These are phyloP conservation scores for Sugiyamaella boreocaroliniensis DNA, from an alignment of 805 yeast genomes.

Conservation along the genomic window DNA sequence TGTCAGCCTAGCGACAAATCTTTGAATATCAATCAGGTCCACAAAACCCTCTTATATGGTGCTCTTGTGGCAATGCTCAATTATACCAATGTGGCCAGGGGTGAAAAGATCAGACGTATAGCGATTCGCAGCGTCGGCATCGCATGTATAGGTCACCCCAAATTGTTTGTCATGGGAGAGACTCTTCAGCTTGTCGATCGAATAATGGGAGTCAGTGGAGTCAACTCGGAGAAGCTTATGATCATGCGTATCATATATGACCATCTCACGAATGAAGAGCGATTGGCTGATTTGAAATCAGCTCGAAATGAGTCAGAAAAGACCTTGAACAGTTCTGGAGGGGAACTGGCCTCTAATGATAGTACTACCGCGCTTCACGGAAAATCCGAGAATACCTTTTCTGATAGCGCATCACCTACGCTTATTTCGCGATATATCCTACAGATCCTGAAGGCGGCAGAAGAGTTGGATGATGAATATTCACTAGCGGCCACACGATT, in stretches of 20 bases:
- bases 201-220: conserved; percentile 34
- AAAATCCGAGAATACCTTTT: conserved; percentile 40
- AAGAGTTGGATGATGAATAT: conserved; percentile 39
- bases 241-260: conserved; percentile 52
- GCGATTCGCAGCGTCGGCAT: conserved; percentile 54
- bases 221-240: conserved; percentile 21
- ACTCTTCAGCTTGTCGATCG: conserved; percentile 49
- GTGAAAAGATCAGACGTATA: conserved; percentile 37
- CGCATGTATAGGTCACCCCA: conserved; percentile 58
- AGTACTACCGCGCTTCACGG: conserved; percentile 45
- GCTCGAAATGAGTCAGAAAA: conserved; percentile 15
- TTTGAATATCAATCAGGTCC: conserved; percentile 29
- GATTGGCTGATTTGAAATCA: conserved; percentile 14
- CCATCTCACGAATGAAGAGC: conserved; percentile 45
- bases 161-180: conserved; percentile 53
- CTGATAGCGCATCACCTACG: conserved; percentile 70
- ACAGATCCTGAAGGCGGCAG: conserved; percentile 43
- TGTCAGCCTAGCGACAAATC: neutral
- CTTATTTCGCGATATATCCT: conserved; percentile 56
- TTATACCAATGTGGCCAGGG: conserved; percentile 39
- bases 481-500: conserved; percentile 50
- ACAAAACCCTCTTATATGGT: conserved; percentile 29
- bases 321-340: neutral
- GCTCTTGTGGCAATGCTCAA: conserved; percentile 36
- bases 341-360: neutral